phyloP scores from a whole-genome alignment of 208 protist species.

The Naegleria lovaniensis region DNA sequence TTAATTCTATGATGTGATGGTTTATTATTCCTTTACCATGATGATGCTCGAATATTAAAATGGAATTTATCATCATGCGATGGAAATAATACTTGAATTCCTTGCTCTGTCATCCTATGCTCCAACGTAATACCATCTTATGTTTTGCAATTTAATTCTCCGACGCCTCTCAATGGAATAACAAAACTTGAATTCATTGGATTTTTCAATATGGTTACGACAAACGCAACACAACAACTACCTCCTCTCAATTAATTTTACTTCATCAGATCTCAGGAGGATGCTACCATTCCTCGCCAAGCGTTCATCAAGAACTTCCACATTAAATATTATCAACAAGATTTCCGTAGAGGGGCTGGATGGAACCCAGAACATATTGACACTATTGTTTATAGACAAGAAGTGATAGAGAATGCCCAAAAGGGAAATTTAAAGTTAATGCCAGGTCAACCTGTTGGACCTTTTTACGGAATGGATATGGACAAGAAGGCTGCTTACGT shows the following conservation, averaged over 20 bases:
- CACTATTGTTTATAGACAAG: slow-evolving; percentile 8
- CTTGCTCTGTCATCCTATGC: too few species aligned
- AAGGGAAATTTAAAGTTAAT: not conserved
- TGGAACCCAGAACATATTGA: not conserved
- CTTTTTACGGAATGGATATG: slow-evolving; percentile 9
- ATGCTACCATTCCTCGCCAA: not conserved
- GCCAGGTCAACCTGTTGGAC: slow-evolving; percentile 18
- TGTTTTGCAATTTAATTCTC: too few species aligned
- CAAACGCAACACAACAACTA: not conserved
- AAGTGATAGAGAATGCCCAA: not conserved
- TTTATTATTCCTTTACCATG: too few species aligned
- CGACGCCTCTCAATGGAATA: not conserved
- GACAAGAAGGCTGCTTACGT: not conserved
- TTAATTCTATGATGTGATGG: not conserved
- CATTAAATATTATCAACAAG: slow-evolving; percentile 19
- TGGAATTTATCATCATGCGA: too few species aligned
- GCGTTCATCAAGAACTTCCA: slow-evolving; percentile 21
- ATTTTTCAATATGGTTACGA: too few species aligned
- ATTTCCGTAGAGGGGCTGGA: not conserved
- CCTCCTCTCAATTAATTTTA: not conserved
- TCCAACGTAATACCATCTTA: too few species aligned
- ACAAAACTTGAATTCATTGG: not conserved
- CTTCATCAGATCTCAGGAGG: not conserved
- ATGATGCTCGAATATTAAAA: too few species aligned
- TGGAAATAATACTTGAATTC: too few species aligned